A percentile compares a stretch with the other conserved stretches of the same genome.
phyloP scores from a whole-genome alignment of 1,284 basidiomycete genomes.

The Heterobasidion parviporum region DNA sequence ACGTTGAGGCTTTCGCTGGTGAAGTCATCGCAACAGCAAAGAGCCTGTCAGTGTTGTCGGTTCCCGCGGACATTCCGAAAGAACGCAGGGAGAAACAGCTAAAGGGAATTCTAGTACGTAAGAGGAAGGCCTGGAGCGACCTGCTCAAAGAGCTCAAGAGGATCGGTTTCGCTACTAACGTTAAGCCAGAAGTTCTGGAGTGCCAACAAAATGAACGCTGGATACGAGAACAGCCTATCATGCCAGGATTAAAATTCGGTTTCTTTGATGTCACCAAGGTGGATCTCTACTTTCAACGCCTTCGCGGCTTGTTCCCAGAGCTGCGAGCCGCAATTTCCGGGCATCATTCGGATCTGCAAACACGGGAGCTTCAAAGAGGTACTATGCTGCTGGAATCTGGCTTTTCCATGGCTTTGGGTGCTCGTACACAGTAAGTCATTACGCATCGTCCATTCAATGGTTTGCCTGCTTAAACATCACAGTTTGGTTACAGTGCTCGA shows the following conservation, averaged over 20 bases:
- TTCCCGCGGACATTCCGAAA: constrained; percentile 36
- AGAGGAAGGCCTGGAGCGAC: constrained; percentile 89
- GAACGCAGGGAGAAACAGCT: constrained; percentile 67
- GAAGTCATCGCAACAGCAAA: constrained; percentile 70
- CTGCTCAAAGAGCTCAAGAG: constrained; percentile 85
- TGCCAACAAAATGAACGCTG: constrained; percentile 58
- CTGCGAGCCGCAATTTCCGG: constrained; percentile 57
- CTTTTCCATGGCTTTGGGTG: constrained; percentile 52
- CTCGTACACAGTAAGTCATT: constrained; percentile 31
- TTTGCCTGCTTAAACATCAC: not conserved
- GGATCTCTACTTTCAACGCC: constrained; percentile 68
- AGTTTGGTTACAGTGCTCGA: constrained; percentile 7
- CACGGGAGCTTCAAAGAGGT: constrained; percentile 80
- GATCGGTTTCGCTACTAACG: constrained; percentile 67
- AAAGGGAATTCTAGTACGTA: constrained; percentile 76
- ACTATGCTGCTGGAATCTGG: constrained; percentile 76
- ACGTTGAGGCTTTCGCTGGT: constrained; percentile 59
- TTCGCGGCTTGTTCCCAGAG: constrained; percentile 62
- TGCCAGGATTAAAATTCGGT: constrained; percentile 17
- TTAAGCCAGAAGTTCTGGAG: constrained; percentile 66
- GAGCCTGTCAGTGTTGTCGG: constrained; percentile 47
- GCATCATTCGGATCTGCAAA: constrained; percentile 79
- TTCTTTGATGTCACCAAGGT: constrained; percentile 26
- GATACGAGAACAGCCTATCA: constrained; percentile 56
- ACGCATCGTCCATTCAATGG: not conserved